Evolutionary conservation across 208 protist genomes (phyloP).

Genomic region (Polymyxa betae): DNA sequence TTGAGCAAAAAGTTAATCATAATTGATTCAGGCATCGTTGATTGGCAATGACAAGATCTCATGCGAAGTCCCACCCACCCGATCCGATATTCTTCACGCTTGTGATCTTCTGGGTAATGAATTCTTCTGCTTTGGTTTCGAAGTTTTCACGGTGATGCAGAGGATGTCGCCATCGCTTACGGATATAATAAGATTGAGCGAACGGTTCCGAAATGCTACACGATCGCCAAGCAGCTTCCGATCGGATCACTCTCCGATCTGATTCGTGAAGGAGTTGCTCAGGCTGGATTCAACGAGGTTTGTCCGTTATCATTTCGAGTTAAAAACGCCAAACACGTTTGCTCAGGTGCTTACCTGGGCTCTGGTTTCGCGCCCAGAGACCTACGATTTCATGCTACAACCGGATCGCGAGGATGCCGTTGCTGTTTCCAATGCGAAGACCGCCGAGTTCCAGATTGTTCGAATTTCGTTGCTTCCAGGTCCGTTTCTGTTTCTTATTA

Average conservation of each 20-base stretch:
- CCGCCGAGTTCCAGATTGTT: constrained; percentile 53
- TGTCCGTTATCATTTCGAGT: background rate
- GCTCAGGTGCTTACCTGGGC: constrained; percentile 34
- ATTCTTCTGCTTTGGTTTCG: background rate
- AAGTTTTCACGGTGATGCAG: background rate
- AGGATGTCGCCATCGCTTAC: constrained; percentile 67
- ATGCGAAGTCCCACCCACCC: constrained; percentile 53
- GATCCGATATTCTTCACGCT: constrained; percentile 63
- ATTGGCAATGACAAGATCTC: background rate
- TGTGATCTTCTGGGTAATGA: constrained; percentile 62
- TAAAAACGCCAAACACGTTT: background rate
- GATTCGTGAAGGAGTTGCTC: constrained; percentile 25
- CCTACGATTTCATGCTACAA: background rate
- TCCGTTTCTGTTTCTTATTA: too few species aligned
- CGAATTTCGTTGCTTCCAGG: constrained; percentile 29
- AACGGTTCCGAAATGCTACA: constrained; percentile 36
- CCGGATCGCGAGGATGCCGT: background rate
- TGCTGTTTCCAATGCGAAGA: constrained; percentile 46
- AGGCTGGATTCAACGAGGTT: constrained; percentile 23
- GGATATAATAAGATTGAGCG: constrained; percentile 64
- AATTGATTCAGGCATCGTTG: background rate
- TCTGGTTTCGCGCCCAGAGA: constrained; percentile 38
- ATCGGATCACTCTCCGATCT: constrained; percentile 53
- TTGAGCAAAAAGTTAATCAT: background rate
- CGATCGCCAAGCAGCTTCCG: constrained; percentile 57